Evolutionary conservation across 2,329 filamentous ascomycete species (phyloP).

Genomic region (Cercospora sp.): DNA sequence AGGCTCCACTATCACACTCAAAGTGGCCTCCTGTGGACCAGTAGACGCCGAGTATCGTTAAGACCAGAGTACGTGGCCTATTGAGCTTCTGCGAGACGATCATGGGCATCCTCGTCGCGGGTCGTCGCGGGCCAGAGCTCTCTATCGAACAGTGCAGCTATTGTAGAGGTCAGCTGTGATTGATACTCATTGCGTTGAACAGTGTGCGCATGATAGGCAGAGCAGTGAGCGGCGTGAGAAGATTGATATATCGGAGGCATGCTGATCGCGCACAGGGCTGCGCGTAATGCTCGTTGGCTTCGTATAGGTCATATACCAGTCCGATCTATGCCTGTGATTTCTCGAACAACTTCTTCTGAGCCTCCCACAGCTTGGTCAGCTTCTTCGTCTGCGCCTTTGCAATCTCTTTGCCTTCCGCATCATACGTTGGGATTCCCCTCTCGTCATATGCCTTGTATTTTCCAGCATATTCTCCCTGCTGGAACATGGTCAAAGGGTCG

Average conservation of each 20-base stretch:
- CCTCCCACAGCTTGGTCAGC: slow-evolving; percentile 84
- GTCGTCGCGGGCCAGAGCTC: background rate
- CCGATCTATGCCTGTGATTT: slow-evolving; percentile 45
- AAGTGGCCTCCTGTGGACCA: background rate
- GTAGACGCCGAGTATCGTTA: background rate
- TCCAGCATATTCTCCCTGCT: slow-evolving; percentile 59
- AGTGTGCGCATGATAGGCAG: background rate
- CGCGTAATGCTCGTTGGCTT: background rate
- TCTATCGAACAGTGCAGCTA: background rate
- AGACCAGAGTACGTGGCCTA: background rate
- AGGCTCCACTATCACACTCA: background rate
- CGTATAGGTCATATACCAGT: background rate
- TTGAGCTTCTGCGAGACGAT: background rate
- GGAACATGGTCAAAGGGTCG: slow-evolving; percentile 60
- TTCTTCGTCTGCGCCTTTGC: slow-evolving; percentile 79
- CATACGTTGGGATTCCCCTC: slow-evolving; percentile 75
- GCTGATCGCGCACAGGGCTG: background rate
- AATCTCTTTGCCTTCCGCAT: slow-evolving; percentile 75
- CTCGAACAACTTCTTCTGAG: slow-evolving; percentile 82
- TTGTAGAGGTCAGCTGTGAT: background rate
- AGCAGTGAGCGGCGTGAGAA: background rate
- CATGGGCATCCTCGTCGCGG: background rate
- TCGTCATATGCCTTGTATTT: slow-evolving; percentile 79
- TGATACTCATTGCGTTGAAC: background rate
- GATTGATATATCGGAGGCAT: background rate